Evolutionary conservation across 176 grass and related monocot genomes (phyloP).

Genomic region (Metroxylon sagu): DNA sequence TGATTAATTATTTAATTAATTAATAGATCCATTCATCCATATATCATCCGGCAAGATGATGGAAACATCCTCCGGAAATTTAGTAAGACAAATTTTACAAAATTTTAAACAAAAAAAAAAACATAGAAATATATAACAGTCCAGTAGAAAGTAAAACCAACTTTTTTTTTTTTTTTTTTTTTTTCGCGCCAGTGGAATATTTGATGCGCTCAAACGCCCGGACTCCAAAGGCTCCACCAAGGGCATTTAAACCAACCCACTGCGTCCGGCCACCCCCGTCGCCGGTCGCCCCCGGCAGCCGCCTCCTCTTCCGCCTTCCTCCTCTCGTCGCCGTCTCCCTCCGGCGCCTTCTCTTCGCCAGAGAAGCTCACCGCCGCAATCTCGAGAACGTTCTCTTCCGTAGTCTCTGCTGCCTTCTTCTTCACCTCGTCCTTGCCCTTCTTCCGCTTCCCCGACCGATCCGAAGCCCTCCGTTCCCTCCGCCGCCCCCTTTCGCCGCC

Average conservation of each 20-base stretch:
- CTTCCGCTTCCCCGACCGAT: conserved; percentile 8
- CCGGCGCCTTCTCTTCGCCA: too few relatives aligned
- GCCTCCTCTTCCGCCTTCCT: neutral
- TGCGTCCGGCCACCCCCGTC: conserved; percentile 34
- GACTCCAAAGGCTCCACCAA: conserved; percentile 28
- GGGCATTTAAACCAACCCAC: conserved; percentile 37
- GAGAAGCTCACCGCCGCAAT: neutral
- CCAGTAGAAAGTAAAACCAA: too few relatives aligned
- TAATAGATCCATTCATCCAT: too few relatives aligned
- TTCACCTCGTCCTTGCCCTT: conserved; percentile 18
- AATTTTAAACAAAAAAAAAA: too few relatives aligned
- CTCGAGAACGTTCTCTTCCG: conserved; percentile 7
- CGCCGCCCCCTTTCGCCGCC: too few relatives aligned
- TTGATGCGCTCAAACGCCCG: neutral
- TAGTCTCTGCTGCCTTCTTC: neutral
- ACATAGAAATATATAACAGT: too few relatives aligned
- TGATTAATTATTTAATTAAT: too few relatives aligned
- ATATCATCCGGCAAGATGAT: too few relatives aligned
- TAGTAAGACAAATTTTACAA: too few relatives aligned
- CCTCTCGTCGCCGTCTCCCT: neutral
- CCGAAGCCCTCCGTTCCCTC: conserved; percentile 13
- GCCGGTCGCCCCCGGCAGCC: conserved; percentile 21
- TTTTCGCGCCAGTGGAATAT: too few relatives aligned
- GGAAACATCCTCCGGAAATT: too few relatives aligned
- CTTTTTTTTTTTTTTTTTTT: too few relatives aligned